These are phyloP conservation scores for Ochromonas danica DNA, from an alignment of 108 stramenopile species.

Conservation along the genomic window DNA sequence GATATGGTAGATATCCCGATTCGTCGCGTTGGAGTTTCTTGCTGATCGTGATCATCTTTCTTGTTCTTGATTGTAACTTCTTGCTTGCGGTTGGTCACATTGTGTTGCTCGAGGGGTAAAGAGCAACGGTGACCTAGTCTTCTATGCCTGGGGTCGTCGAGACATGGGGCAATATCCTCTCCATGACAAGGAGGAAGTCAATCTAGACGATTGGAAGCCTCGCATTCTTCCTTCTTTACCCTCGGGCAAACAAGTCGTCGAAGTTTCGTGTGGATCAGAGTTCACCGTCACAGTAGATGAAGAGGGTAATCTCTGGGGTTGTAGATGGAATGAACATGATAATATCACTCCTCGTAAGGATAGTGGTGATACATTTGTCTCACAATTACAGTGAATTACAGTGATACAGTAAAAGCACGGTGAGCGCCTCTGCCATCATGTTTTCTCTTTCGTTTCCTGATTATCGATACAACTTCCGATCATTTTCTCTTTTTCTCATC, in stretches of 20 bases:
- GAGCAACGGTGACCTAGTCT: neutral
- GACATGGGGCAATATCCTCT: slow-evolving; percentile 26
- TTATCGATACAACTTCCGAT: no score
- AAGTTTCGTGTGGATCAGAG: slow-evolving; percentile 35
- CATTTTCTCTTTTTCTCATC: no score
- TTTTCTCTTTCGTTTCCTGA: neutral
- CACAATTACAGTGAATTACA: neutral
- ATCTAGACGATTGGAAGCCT: neutral
- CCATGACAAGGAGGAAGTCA: neutral
- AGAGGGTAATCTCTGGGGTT: slow-evolving; percentile 4
- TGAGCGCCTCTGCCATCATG: neutral
- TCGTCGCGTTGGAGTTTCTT: no score
- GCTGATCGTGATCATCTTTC: no score
- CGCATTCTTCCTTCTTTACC: neutral
- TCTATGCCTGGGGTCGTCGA: slow-evolving; percentile 25
- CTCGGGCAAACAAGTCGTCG: neutral
- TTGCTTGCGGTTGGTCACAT: slow-evolving; percentile 23
- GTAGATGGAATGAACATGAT: slow-evolving; percentile 28
- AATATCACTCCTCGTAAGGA: neutral
- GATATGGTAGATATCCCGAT: no score
- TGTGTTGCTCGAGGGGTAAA: neutral
- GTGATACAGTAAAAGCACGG: neutral
- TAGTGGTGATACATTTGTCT: neutral
- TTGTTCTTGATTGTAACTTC: no score
- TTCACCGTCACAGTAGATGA: slow-evolving; percentile 1